phyloP scores from a whole-genome alignment of 73 alveolate species.

The Paraurostyla sp. region DNA sequence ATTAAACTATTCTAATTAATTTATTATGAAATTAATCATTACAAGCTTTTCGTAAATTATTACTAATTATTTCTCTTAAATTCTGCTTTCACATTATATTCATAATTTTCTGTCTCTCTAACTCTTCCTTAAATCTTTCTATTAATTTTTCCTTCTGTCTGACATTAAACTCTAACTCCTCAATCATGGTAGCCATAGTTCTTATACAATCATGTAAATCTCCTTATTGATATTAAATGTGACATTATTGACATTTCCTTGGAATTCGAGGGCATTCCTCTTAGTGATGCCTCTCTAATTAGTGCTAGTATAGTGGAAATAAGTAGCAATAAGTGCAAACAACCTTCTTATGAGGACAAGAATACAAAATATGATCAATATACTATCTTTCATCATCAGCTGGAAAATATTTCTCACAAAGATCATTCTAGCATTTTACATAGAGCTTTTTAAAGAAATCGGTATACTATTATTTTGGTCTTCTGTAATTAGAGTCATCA shows the following conservation, averaged over 20 bases:
- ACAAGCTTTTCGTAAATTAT: too few species aligned
- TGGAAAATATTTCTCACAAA: neutral
- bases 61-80: too few species aligned
- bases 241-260: neutral
- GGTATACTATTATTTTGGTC: neutral
- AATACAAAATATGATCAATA: neutral
- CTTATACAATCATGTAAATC: slow-evolving; percentile 11
- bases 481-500: neutral
- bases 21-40: too few species aligned
- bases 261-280: slow-evolving; percentile 1
- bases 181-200: neutral
- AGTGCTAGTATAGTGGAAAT: neutral
- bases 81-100: slow-evolving; percentile 36
- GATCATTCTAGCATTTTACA: neutral
- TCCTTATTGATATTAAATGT: neutral
- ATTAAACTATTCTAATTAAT: too few species aligned
- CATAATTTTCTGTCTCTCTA: neutral
- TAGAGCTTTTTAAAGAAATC: neutral
- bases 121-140: neutral
- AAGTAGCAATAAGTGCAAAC: neutral
- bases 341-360: neutral
- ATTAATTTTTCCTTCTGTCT: neutral
- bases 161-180: neutral
- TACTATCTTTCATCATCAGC: neutral
- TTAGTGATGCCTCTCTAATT: neutral